These are phyloP conservation scores for Hypoxylon sp. DNA, from an alignment of 2,329 filamentous ascomycete genomes.

Conservation along the genomic window DNA sequence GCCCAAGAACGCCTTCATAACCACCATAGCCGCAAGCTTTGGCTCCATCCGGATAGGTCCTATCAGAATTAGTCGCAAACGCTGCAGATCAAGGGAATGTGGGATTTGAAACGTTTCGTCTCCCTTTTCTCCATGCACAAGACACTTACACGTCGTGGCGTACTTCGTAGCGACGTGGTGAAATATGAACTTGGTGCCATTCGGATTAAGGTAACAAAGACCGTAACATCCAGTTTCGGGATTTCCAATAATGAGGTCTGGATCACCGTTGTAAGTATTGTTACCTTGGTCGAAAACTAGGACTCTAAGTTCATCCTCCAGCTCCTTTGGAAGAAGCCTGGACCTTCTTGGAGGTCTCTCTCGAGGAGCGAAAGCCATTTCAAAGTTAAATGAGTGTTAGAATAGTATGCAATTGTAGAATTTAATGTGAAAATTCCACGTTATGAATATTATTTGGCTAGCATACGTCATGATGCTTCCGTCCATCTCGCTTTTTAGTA, in stretches of 20 bases:
- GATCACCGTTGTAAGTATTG: not conserved
- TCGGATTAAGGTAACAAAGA: constrained; percentile 3
- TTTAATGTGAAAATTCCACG: too few relatives aligned
- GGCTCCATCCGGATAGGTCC: constrained; percentile 24
- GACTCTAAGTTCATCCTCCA: constrained; percentile 20
- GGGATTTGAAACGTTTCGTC: constrained; percentile 11
- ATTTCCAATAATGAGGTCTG: constrained; percentile 28
- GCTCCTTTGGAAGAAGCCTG: not conserved
- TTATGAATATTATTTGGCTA: too few relatives aligned
- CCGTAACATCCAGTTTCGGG: constrained; percentile 23
- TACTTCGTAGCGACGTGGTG: constrained; percentile 10
- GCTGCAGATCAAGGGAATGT: constrained; percentile 10
- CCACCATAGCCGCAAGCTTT: constrained; percentile 35
- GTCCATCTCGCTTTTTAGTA: too few relatives aligned
- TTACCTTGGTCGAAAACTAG: constrained; percentile 15
- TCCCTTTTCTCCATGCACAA: constrained; percentile 1
- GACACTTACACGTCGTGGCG: constrained; percentile 8
- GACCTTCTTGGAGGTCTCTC: not conserved
- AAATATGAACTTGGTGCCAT: constrained; percentile 21
- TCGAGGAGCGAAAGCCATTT: constrained; percentile 4
- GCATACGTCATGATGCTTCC: too few relatives aligned
- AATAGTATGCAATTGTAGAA: too few relatives aligned
- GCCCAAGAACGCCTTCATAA: constrained; percentile 37
- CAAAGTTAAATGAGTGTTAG: too few relatives aligned
- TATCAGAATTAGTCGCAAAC: constrained; percentile 17